Evolutionary conservation across 345 rosid genomes (phyloP).

Genomic region (Cochlearia excelsa): DNA sequence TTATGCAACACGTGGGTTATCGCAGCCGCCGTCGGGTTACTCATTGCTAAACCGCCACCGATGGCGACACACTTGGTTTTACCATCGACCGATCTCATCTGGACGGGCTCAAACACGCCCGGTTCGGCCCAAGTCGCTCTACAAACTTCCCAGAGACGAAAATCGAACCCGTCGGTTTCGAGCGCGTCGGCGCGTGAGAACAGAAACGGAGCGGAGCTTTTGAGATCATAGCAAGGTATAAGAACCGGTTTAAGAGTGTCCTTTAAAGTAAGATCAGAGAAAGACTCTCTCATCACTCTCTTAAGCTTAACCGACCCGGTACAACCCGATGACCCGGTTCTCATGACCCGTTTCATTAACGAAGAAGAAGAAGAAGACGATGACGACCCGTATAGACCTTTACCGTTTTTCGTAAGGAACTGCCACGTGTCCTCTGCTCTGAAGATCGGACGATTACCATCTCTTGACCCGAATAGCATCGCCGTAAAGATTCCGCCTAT

Average conservation of each 20-base stretch:
- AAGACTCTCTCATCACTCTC: slow-evolving; percentile 65
- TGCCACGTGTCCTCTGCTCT: slow-evolving; percentile 91
- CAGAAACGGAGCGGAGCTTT: slow-evolving; percentile 81
- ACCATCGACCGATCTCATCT: slow-evolving; percentile 70
- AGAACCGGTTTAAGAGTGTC: slow-evolving; percentile 63
- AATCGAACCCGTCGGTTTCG: slow-evolving; percentile 82
- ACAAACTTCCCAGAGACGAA: slow-evolving; percentile 86
- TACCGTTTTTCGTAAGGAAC: slow-evolving; percentile 69
- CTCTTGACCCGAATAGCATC: slow-evolving; percentile 81
- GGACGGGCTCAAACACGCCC: slow-evolving; percentile 63
- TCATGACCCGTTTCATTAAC: slow-evolving; percentile 45
- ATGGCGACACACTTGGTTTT: slow-evolving; percentile 75
- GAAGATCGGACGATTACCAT: slow-evolving; percentile 63
- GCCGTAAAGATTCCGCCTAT: slow-evolving; percentile 89
- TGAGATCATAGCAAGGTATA: slow-evolving; percentile 86
- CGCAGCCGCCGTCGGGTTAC: slow-evolving; percentile 88
- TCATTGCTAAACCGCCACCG: slow-evolving; percentile 85
- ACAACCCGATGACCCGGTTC: slow-evolving; percentile 40
- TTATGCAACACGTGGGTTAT: slow-evolving; percentile 95
- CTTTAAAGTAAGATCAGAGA: slow-evolving; percentile 64
- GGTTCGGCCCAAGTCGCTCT: slow-evolving; percentile 94
- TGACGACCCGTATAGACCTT: slow-evolving; percentile 47
- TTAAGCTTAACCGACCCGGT: slow-evolving; percentile 49
- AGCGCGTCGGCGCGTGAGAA: slow-evolving; percentile 97
- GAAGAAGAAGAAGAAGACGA: slow-evolving; percentile 10